phyloP scores from a whole-genome alignment of 345 rosid species.

The Eucalyptus polybractea region DNA sequence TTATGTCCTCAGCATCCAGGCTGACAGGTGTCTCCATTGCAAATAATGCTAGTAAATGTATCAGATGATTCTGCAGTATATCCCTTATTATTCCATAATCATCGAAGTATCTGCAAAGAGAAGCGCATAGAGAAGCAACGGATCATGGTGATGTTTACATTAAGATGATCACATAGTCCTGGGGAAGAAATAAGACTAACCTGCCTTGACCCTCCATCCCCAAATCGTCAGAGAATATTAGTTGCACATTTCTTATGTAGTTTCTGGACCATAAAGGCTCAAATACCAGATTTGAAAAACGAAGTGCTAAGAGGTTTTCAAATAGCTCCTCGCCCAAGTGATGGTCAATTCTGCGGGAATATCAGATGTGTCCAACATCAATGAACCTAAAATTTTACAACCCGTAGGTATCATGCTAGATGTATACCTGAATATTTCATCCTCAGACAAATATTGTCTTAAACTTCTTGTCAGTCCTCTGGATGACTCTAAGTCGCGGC shows the following conservation, averaged over 20 bases:
- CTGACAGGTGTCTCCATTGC: slow-evolving; percentile 58
- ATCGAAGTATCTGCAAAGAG: slow-evolving; percentile 22
- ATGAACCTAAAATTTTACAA: background rate
- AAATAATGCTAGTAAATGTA: slow-evolving; percentile 36
- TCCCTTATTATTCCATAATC: slow-evolving; percentile 37
- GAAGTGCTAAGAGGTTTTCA: slow-evolving; percentile 40
- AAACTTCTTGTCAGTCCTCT: slow-evolving; percentile 19
- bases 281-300: slow-evolving; percentile 40
- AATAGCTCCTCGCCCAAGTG: slow-evolving; percentile 41
- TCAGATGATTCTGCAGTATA: slow-evolving; percentile 40
- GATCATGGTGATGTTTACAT: background rate
- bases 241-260: slow-evolving; percentile 41
- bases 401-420: background rate
- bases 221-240: slow-evolving; percentile 37
- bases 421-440: slow-evolving; percentile 39
- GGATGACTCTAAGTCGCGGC: slow-evolving; percentile 36
- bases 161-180: background rate
- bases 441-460: slow-evolving; percentile 25
- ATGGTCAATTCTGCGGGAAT: slow-evolving; percentile 30
- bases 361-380: background rate
- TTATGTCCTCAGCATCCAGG: slow-evolving; percentile 37
- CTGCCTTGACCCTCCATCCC: slow-evolving; percentile 37
- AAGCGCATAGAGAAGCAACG: background rate
- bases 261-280: slow-evolving; percentile 44
- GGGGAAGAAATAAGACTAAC: slow-evolving; percentile 1